Conservation (phyloP, 1,284 basidiomycete genomes). For the Gomphus bonarii region DNA sequence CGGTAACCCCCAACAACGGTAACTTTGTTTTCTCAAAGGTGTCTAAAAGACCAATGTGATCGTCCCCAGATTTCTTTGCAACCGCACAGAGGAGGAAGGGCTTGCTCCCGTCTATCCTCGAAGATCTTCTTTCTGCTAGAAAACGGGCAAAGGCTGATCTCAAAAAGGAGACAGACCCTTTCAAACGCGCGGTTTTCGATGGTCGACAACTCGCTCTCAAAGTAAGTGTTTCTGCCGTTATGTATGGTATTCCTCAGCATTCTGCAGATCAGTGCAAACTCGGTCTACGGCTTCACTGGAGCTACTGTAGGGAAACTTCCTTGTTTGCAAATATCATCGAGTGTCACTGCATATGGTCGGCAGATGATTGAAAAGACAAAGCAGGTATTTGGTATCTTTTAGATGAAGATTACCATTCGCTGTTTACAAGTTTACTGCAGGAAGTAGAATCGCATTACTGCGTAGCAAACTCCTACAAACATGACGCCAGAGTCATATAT, state of each 20-base stretch:
- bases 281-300: constrained; percentile 95
- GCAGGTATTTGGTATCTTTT: constrained; percentile 32
- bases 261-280: constrained; percentile 85
- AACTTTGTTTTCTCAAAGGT: constrained; percentile 13
- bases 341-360: constrained; percentile 86
- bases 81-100: constrained; percentile 71
- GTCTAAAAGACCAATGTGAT: background rate
- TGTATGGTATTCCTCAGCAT: background rate
- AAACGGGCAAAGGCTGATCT: constrained; percentile 90
- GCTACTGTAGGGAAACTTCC: constrained; percentile 92
- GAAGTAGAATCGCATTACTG: constrained; percentile 86
- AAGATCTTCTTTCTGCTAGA: constrained; percentile 84
- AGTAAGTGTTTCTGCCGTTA: constrained; percentile 28
- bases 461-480: constrained; percentile 72
- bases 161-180: constrained; percentile 91
- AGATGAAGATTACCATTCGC: background rate
- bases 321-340: constrained; percentile 89
- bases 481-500: constrained; percentile 90
- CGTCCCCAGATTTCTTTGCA: constrained; percentile 70
- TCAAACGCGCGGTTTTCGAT: constrained; percentile 89
- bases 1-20: constrained; percentile 91
- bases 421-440: constrained; percentile 24
- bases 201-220: constrained; percentile 92
- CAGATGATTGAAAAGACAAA: constrained; percentile 98
- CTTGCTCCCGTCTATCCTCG: constrained; percentile 81